phyloP scores from a whole-genome alignment of 2,329 filamentous ascomycete genomes.

The Curvularia lunata region DNA sequence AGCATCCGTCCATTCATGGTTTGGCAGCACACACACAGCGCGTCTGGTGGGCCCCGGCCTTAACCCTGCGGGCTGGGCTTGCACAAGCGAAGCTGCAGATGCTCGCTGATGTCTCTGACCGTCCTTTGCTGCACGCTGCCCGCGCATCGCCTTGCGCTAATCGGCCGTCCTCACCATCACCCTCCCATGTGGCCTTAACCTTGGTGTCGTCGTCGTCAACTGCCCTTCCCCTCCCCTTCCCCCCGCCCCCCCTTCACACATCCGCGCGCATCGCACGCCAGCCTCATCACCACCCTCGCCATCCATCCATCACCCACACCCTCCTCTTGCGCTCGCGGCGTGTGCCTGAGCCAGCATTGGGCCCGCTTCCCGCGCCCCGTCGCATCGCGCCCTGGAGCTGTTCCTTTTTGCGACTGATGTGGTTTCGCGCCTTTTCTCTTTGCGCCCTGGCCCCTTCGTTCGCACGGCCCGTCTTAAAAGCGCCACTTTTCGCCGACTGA shows the following conservation, averaged over 20 bases:
- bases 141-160: conserved; percentile 26
- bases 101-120: conserved; percentile 6
- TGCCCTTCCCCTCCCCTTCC: conserved; percentile 1
- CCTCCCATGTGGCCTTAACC: neutral
- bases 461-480: conserved; percentile 37
- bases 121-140: conserved; percentile 22
- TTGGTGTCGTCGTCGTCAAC: neutral
- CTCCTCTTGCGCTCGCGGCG: neutral
- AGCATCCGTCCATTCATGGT: conserved; percentile 1
- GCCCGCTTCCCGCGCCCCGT: conserved; percentile 15
- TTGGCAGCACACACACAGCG: conserved; percentile 14
- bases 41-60: conserved; percentile 26
- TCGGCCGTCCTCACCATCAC: conserved; percentile 21
- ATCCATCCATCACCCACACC: conserved; percentile 1
- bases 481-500: conserved; percentile 37
- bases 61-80: conserved; percentile 32
- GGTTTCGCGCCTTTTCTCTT: conserved; percentile 27
- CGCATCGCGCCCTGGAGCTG: conserved; percentile 14
- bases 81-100: conserved; percentile 38
- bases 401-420: conserved; percentile 25
- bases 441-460: conserved; percentile 37
- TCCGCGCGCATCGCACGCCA: neutral
- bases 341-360: conserved; percentile 16
- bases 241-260: conserved; percentile 1
- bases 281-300: neutral